Evolutionary conservation across 2,329 filamentous ascomycete genomes (phyloP).

Genomic region (Alternaria ethzedia): DNA sequence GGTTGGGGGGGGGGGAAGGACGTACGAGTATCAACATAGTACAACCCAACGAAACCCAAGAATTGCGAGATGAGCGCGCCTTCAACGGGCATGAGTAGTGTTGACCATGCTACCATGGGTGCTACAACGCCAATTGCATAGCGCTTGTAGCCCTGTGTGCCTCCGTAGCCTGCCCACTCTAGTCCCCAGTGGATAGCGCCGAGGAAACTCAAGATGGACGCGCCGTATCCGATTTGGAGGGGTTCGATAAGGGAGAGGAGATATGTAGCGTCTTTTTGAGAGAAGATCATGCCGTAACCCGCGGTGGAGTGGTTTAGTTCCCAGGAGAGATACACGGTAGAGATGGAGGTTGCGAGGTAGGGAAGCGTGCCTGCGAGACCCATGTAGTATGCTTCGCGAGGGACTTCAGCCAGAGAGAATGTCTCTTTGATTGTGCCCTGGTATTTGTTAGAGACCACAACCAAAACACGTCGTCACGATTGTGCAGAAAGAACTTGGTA

Average conservation of each 20-base stretch:
- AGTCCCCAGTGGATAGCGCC: constrained; percentile 94
- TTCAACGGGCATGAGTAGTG: constrained; percentile 80
- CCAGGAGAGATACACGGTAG: constrained; percentile 82
- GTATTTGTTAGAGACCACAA: background rate
- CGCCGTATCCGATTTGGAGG: constrained; percentile 88
- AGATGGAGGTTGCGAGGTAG: constrained; percentile 82
- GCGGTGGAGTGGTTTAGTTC: constrained; percentile 74
- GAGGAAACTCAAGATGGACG: constrained; percentile 90
- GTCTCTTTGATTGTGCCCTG: constrained; percentile 58
- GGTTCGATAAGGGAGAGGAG: constrained; percentile 80
- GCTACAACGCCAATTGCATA: constrained; percentile 84
- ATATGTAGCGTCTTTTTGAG: constrained; percentile 72
- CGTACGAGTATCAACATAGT: constrained; percentile 74
- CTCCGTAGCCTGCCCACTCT: constrained; percentile 76
- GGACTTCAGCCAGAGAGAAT: constrained; percentile 55
- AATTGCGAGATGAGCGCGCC: constrained; percentile 88
- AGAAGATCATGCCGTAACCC: constrained; percentile 70
- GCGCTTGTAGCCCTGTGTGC: constrained; percentile 74
- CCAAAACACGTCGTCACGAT: background rate
- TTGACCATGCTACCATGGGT: constrained; percentile 86
- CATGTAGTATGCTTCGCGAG: constrained; percentile 56
- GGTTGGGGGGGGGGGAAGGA: too few species aligned
- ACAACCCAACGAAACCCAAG: constrained; percentile 80
- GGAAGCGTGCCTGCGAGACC: constrained; percentile 60
- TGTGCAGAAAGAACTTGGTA: rapidly evolving